Evolutionary conservation across 2,329 filamentous ascomycete species (phyloP).

Genomic region (Penicillium sp.): DNA sequence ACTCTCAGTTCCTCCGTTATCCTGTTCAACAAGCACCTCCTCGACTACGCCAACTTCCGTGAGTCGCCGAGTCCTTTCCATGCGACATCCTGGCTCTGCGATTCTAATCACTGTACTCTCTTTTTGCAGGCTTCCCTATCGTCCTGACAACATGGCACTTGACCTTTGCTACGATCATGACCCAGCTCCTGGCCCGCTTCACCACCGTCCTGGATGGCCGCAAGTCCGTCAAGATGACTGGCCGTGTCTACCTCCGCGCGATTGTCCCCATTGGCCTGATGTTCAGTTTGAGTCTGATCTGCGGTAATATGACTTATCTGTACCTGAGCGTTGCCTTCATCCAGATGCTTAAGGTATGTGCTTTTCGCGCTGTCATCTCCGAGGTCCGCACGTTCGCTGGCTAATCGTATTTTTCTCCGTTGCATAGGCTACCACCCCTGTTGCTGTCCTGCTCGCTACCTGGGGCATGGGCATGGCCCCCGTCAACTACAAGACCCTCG

Average conservation of each 20-base stretch:
- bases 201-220: constrained; percentile 89
- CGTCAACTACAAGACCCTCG: constrained; percentile 81
- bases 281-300: constrained; percentile 95
- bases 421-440: constrained; percentile 81
- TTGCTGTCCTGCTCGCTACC: constrained; percentile 85
- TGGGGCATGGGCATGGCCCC: constrained; percentile 85
- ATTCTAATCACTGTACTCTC: neutral
- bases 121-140: constrained; percentile 49
- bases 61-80: constrained; percentile 41
- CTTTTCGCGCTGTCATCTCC: too few relatives aligned
- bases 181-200: constrained; percentile 87
- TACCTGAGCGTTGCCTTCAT: constrained; percentile 97
- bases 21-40: constrained; percentile 98
- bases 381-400: neutral
- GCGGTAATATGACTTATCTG: constrained; percentile 92
- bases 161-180: constrained; percentile 89
- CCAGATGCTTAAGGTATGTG: constrained; percentile 78
- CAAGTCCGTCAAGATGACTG: constrained; percentile 97
- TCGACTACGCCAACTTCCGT: constrained; percentile 83
- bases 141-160: constrained; percentile 96
- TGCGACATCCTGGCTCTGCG: neutral
- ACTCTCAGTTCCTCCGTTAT: constrained; percentile 90
- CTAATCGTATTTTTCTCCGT: neutral
- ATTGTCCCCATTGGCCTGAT: constrained; percentile 95
- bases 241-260: constrained; percentile 85